A percentile compares a stretch with the other conserved stretches of the same genome.
Conservation (phyloP, 768 basidiomycete genomes). For the Pulveroboletus sp. region DNA sequence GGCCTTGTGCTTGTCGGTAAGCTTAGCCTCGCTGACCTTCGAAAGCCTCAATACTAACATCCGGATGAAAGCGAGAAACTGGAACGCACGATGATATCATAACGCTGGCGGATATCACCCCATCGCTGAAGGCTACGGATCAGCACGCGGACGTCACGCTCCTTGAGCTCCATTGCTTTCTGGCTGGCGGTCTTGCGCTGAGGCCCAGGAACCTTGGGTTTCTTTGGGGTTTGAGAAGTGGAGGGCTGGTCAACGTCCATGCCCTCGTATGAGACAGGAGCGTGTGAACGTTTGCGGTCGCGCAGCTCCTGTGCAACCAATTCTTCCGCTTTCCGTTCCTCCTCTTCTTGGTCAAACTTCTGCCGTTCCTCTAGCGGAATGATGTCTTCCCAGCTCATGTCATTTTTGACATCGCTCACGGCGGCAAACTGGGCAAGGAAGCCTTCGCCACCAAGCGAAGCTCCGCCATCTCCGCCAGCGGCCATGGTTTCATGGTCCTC, state of each 20-base stretch:
- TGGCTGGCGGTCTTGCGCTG: conserved; percentile 89
- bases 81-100: conserved; percentile 82
- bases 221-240: conserved; percentile 60
- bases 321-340: conserved; percentile 70
- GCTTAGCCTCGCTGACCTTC: conserved; percentile 84
- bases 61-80: neutral
- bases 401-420: conserved; percentile 97
- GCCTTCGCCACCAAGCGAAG: conserved; percentile 95
- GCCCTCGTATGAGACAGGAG: conserved; percentile 85
- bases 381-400: conserved; percentile 99
- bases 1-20: conserved; percentile 89
- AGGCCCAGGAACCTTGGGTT: conserved; percentile 66
- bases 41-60: neutral
- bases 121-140: conserved; percentile 94
- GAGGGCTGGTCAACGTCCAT: conserved; percentile 84
- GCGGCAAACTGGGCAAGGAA: conserved; percentile 95
- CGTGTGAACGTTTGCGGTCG: conserved; percentile 79
- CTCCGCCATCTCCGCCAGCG: conserved; percentile 74
- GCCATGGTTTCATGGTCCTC: conserved; percentile 96
- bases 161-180: conserved; percentile 95
- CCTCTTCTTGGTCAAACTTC: conserved; percentile 78
- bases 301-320: conserved; percentile 62
- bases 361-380: conserved; percentile 91
- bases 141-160: conserved; percentile 92
- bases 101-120: conserved; percentile 94